Evolutionary conservation across 2,329 filamentous ascomycete genomes (phyloP).

Genomic region (Aspergillus brunneoviolaceus): DNA sequence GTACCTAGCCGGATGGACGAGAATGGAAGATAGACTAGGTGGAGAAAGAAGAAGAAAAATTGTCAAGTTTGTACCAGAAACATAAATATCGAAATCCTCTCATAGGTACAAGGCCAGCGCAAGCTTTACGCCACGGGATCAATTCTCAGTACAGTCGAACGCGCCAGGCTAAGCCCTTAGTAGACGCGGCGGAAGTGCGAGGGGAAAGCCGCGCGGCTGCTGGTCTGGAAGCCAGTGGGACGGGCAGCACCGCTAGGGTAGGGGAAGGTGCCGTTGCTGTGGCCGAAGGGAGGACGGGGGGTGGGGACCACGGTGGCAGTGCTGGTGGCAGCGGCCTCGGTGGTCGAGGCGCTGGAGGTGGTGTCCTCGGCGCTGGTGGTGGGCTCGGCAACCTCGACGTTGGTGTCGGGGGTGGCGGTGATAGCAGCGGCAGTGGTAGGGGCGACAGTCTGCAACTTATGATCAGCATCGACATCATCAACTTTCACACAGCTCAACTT

Average conservation of each 20-base stretch:
- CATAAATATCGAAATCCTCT: slow-evolving; percentile 19
- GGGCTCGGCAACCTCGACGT: slow-evolving; percentile 3
- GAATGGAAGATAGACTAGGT: slow-evolving; percentile 15
- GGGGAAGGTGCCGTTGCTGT: slow-evolving; percentile 21
- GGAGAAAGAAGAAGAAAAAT: slow-evolving; percentile 4
- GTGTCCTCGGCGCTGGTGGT: slow-evolving; percentile 7
- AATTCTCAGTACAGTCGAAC: slow-evolving; percentile 20
- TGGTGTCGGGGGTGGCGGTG: slow-evolving; percentile 11
- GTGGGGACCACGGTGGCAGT: slow-evolving; percentile 15
- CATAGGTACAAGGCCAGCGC: slow-evolving; percentile 30
- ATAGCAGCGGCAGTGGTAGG: slow-evolving; percentile 8
- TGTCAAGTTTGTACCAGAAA: slow-evolving; percentile 22
- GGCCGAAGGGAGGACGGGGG: slow-evolving; percentile 11
- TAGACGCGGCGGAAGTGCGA: slow-evolving; percentile 29
- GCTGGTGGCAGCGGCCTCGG: slow-evolving; percentile 8
- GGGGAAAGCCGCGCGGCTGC: slow-evolving; percentile 23
- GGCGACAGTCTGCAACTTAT: neutral
- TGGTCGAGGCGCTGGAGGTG: neutral
- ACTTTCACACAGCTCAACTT: slow-evolving; percentile 13
- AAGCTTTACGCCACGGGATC: slow-evolving; percentile 18
- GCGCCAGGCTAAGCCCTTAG: slow-evolving; percentile 15
- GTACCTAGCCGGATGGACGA: slow-evolving; percentile 8
- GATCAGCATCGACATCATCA: neutral
- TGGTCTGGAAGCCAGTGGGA: slow-evolving; percentile 34
- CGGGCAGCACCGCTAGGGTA: slow-evolving; percentile 19